Evolutionary conservation across 2,329 filamentous ascomycete species (phyloP).

Genomic region (Hypoxylon sp.): DNA sequence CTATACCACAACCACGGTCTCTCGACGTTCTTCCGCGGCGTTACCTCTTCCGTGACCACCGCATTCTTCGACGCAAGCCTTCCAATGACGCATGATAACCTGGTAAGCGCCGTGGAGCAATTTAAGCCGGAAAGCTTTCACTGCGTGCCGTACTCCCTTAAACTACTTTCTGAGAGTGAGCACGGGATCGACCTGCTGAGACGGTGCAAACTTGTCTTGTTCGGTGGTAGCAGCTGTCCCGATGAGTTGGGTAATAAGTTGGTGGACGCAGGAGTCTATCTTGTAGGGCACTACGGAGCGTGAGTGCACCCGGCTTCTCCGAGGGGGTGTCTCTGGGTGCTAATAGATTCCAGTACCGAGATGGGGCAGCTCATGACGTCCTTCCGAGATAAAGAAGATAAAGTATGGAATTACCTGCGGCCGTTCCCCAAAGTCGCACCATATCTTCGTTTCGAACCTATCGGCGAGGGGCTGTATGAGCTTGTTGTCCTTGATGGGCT

Average conservation of each 20-base stretch:
- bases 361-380: slow-evolving; percentile 69
- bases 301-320: slow-evolving; percentile 46
- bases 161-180: slow-evolving; percentile 66
- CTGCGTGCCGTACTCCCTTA: slow-evolving; percentile 69
- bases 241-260: slow-evolving; percentile 65
- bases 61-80: slow-evolving; percentile 62
- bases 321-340: background rate
- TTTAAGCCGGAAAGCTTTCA: slow-evolving; percentile 63
- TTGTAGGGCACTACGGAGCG: slow-evolving; percentile 64
- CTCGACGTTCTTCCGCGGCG: slow-evolving; percentile 60
- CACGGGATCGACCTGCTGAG: slow-evolving; percentile 61
- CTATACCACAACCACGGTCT: slow-evolving; percentile 66
- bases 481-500: slow-evolving; percentile 51
- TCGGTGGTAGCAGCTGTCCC: slow-evolving; percentile 65
- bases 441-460: slow-evolving; percentile 55
- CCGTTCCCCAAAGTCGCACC: slow-evolving; percentile 55
- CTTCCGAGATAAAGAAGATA: slow-evolving; percentile 61
- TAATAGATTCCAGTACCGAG: slow-evolving; percentile 60
- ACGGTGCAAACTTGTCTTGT: slow-evolving; percentile 61
- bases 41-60: slow-evolving; percentile 60
- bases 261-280: slow-evolving; percentile 61
- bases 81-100: slow-evolving; percentile 60
- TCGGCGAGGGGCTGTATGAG: slow-evolving; percentile 53
- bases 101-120: slow-evolving; percentile 57
- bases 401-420: slow-evolving; percentile 68